Conservation (phyloP, 345 rosid species). For the Populus nigra region DNA sequence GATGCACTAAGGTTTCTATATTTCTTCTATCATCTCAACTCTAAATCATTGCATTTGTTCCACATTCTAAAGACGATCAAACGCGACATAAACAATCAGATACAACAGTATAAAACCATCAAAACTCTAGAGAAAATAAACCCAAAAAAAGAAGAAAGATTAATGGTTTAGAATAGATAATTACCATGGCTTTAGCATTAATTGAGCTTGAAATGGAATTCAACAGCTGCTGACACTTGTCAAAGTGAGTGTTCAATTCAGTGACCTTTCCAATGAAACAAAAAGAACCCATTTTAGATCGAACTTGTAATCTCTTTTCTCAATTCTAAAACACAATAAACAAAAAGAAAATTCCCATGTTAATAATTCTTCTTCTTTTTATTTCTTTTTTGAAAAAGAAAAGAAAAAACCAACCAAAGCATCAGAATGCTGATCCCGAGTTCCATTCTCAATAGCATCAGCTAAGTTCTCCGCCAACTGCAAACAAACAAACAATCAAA, state of each 20-base stretch:
- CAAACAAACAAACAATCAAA: background rate
- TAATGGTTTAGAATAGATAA: background rate
- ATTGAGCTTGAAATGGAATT: slow-evolving; percentile 72
- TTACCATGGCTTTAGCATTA: slow-evolving; percentile 62
- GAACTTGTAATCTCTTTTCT: no score
- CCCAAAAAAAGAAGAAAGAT: background rate
- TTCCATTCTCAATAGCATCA: slow-evolving; percentile 68
- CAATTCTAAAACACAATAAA: no score
- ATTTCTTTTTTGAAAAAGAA: background rate
- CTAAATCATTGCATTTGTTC: no score
- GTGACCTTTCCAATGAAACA: slow-evolving; percentile 38
- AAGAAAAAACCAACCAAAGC: slow-evolving; percentile 46
- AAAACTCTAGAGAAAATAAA: no score
- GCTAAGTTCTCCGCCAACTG: slow-evolving; percentile 73
- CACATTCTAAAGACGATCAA: no score
- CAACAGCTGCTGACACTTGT: slow-evolving; percentile 85
- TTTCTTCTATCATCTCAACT: no score
- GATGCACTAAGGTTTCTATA: no score
- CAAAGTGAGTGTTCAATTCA: slow-evolving; percentile 75
- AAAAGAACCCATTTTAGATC: background rate
- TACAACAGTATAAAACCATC: no score
- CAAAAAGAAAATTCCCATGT: no score
- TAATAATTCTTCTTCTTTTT: no score
- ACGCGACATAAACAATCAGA: no score
- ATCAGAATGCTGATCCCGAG: slow-evolving; percentile 76